Percentiles rank a stretch among this genome's conserved stretches.
Evolutionary conservation across 495 filamentous ascomycete species (phyloP).

Genomic region (Talaromyces proteolyticus): DNA sequence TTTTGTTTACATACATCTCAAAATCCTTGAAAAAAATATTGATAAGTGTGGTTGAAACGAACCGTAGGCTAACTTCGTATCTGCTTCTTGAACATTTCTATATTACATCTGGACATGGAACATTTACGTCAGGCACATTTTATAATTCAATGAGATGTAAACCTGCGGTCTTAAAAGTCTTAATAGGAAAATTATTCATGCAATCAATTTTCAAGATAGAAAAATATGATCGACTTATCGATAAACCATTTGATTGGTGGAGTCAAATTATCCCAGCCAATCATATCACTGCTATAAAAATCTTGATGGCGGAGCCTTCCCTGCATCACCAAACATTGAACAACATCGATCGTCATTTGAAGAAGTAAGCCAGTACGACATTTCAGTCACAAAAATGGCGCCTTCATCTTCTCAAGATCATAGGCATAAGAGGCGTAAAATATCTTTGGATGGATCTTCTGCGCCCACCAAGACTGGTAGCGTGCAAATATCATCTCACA

Average conservation of each 20-base stretch:
- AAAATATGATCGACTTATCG: background rate
- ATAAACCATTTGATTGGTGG: background rate
- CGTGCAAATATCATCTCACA: conserved; percentile 50
- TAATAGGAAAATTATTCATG: no score
- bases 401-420: background rate
- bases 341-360: background rate
- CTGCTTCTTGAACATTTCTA: no score
- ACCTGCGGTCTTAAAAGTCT: no score
- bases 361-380: background rate
- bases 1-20: no score
- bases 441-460: conserved; percentile 19
- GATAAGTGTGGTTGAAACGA: no score
- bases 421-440: conserved; percentile 34
- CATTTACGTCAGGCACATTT: no score
- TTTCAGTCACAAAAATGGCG: background rate
- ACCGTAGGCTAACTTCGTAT: no score
- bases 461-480: conserved; percentile 5
- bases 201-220: background rate
- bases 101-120: no score
- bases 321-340: conserved; percentile 1
- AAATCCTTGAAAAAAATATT: no score
- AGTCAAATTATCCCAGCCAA: conserved; percentile 5
- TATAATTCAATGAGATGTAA: no score
- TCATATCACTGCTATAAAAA: conserved; percentile 9
- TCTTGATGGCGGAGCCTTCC: conserved; percentile 3